These are phyloP conservation scores for Caulochytrium protostelioides DNA, from an alignment of 371 early-diverging fungal species.

Conservation along the genomic window DNA sequence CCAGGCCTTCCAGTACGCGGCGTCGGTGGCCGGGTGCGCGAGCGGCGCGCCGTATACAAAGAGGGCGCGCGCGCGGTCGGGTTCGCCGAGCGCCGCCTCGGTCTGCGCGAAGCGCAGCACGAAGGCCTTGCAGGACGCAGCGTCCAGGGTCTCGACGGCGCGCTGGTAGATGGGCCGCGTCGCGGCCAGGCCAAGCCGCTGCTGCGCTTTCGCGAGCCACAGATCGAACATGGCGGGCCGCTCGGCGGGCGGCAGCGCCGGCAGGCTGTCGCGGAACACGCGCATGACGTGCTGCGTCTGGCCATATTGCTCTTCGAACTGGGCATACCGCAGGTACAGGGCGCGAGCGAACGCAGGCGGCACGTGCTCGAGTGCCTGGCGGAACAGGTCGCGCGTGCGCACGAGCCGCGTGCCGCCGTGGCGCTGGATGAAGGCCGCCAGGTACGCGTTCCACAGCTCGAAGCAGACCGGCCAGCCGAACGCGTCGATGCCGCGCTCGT, in stretches of 20 bases:
- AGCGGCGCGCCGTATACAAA: conserved; percentile 73
- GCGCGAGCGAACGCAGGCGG: conserved; percentile 71
- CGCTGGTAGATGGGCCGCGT: conserved; percentile 77
- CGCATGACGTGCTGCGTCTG: conserved; percentile 75
- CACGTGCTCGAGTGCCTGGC: conserved; percentile 72
- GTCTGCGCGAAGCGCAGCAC: conserved; percentile 60
- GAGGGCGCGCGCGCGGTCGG: conserved; percentile 85
- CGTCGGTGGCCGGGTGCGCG: conserved; percentile 59
- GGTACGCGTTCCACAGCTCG: conserved; percentile 91
- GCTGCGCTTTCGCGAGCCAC: conserved; percentile 71
- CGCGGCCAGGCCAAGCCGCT: conserved; percentile 64
- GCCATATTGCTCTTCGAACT: conserved; percentile 83
- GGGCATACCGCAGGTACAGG: conserved; percentile 76
- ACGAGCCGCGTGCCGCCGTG: conserved; percentile 73
- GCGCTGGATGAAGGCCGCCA: conserved; percentile 62
- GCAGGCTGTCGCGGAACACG: conserved; percentile 77
- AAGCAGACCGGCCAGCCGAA: conserved; percentile 92
- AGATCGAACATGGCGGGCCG: conserved; percentile 61
- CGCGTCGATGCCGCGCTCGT: conserved; percentile 84
- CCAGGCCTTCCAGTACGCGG: conserved; percentile 74
- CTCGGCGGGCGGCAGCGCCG: conserved; percentile 48
- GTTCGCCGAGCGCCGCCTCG: conserved; percentile 78
- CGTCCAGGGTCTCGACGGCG: conserved; percentile 69
- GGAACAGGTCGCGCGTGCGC: conserved; percentile 83
- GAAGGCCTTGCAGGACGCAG: conserved; percentile 55